Percentiles rank a stretch among this genome's conserved stretches.
These are phyloP conservation scores for Geranomyces michiganensis DNA, from an alignment of 192 early-diverging fungal genomes.

Conservation along the genomic window DNA sequence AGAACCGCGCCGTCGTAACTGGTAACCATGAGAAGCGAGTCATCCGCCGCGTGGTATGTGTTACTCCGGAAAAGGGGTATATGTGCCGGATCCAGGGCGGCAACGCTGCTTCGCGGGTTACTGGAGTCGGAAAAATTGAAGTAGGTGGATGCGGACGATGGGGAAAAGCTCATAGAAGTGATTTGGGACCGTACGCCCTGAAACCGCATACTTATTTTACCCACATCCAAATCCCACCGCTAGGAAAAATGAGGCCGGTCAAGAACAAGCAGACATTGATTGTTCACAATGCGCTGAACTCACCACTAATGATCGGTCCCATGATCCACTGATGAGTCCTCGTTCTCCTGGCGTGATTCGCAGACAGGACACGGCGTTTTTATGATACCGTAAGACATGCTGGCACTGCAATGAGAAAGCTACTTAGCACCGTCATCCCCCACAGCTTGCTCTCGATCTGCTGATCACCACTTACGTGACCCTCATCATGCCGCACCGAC, in stretches of 20 bases:
- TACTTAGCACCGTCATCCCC: neutral
- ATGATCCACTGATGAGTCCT: constrained; percentile 87
- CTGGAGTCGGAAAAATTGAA: neutral
- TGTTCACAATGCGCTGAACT: constrained; percentile 29
- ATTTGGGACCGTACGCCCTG: constrained; percentile 80
- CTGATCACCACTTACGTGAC: constrained; percentile 47
- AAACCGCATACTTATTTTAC: constrained; percentile 69
- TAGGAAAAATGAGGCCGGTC: constrained; percentile 17
- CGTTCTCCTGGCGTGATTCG: constrained; percentile 80
- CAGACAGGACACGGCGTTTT: constrained; percentile 80
- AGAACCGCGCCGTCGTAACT: constrained; percentile 46
- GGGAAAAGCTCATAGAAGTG: constrained; percentile 73
- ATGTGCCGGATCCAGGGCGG: neutral
- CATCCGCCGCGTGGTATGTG: constrained; percentile 17
- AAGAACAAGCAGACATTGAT: neutral
- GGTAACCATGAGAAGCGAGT: constrained; percentile 36
- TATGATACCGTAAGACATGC: constrained; percentile 80
- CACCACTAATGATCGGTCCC: constrained; percentile 86
- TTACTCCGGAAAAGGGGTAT: neutral
- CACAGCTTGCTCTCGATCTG: neutral
- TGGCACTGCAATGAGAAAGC: constrained; percentile 56
- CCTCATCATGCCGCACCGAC: constrained; percentile 93
- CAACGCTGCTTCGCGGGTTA: neutral
- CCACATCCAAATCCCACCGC: constrained; percentile 83
- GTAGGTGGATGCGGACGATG: constrained; percentile 39